A percentile compares a stretch with the other conserved stretches of the same genome.
These are phyloP conservation scores for bread wheat (Triticum aestivum) DNA, from an alignment of 176 grass and related monocot species.

Conservation along the genomic window IWGSC_CS_RefSeq_v2.1 NC_057812.1:347014262-347014761, in stretches of 20 bases:
- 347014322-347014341: not conserved
- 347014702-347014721: too few relatives aligned
- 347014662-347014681: not conserved
- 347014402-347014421: not conserved
- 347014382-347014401: not conserved
- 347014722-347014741: too few relatives aligned
- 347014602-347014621: not conserved
- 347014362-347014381: not conserved
- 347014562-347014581: not conserved
- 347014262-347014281: not conserved
- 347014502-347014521: not conserved
- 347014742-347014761: too few relatives aligned
- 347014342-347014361: constrained; percentile 17
- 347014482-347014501: not conserved
- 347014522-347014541: not conserved
- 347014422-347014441: constrained; percentile 47
- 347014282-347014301: not conserved
- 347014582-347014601: not conserved
- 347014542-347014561: constrained; percentile 3
- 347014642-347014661: not conserved
- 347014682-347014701: not conserved
- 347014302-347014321: not conserved
- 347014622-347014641: not conserved
- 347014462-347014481: constrained; percentile 7
- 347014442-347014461: constrained; percentile 21